Evolutionary conservation across 192 early-diverging fungal genomes (phyloP).

Genomic region (Rhizoclosmatium sp.): DNA sequence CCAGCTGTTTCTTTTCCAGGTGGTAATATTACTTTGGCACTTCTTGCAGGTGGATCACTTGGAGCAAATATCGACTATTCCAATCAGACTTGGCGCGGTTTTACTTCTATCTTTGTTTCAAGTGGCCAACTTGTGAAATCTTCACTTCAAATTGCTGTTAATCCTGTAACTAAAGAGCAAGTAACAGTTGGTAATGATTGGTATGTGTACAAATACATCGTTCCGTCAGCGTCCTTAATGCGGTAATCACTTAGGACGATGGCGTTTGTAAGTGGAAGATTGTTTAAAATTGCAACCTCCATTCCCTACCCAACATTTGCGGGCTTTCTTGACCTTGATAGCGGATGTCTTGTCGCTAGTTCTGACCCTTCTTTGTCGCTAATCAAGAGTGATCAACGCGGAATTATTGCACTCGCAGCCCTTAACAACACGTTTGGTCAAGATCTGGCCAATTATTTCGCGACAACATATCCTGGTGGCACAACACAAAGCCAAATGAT

Average conservation of each 20-base stretch:
- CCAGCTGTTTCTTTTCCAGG: neutral
- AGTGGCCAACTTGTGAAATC: neutral
- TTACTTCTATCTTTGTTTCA: neutral
- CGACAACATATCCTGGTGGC: neutral
- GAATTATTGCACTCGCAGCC: neutral
- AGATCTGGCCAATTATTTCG: neutral
- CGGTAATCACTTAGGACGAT: neutral
- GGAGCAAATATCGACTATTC: conserved; percentile 2
- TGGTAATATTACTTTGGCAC: neutral
- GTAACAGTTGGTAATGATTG: conserved; percentile 12
- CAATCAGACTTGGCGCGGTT: neutral
- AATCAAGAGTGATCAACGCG: neutral
- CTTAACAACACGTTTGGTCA: neutral
- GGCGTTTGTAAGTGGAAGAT: neutral
- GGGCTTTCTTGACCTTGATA: neutral
- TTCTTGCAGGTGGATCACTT: neutral
- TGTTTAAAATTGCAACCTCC: neutral
- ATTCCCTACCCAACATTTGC: conserved; percentile 17
- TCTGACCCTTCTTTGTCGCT: neutral
- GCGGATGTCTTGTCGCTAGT: conserved; percentile 6
- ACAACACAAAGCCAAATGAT: neutral
- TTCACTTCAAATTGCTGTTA: conserved; percentile 1
- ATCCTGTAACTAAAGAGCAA: neutral
- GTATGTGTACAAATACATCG: neutral
- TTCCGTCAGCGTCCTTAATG: neutral